Conservation (phyloP, 257 asterid genomes). For the Voacanga thouarsii region DNA sequence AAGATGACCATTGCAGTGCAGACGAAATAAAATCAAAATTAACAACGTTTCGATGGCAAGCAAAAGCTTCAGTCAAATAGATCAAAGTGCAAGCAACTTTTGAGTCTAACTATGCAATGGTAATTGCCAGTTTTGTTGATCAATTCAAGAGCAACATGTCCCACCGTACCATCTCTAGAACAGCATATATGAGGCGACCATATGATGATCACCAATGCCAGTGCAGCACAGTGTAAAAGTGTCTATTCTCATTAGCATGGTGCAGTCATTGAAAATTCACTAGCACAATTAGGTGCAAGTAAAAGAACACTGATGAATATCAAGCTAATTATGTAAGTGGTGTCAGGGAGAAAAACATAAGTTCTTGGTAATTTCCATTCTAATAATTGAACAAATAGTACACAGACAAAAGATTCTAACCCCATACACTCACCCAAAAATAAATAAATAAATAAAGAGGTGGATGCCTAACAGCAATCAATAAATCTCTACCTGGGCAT, state of each 20-base stretch:
- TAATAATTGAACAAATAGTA: neutral
- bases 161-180: neutral
- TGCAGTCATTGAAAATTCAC: neutral
- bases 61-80: neutral
- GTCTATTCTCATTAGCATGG: neutral
- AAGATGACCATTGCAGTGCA: neutral
- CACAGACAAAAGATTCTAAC: too few species aligned
- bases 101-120: neutral
- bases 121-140: neutral
- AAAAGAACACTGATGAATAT: neutral
- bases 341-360: neutral
- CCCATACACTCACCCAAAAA: neutral
- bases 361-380: neutral
- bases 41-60: neutral
- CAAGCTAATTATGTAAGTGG: neutral
- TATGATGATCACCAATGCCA: neutral
- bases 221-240: neutral
- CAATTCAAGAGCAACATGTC: neutral
- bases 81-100: neutral
- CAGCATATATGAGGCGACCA: neutral
- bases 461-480: neutral
- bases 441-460: neutral
- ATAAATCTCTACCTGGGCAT: slow-evolving; percentile 64
- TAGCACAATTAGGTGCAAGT: neutral
- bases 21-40: neutral